Base-by-base conservation (phyloP, 1,284 basidiomycete species). In the Apiotrichum brassicae region DNA sequence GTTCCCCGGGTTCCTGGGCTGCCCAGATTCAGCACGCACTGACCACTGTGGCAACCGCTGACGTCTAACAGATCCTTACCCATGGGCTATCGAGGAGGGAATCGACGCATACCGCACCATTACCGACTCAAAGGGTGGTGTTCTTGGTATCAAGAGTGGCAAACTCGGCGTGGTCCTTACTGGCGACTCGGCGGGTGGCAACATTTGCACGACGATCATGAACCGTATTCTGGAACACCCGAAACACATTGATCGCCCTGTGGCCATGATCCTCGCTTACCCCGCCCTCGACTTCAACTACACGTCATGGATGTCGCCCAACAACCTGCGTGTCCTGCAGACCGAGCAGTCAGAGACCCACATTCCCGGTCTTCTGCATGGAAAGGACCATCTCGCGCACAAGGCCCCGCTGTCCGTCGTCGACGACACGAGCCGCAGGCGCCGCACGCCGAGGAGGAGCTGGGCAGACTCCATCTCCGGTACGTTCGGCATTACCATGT, bases 251-350 rank as follows among this genome's bases (percentile, higher is more conserved):
- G 75, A 73, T 12, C 75, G 76, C 22, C 94, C 94, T 1, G 76
- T 86, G 39, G 86, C 88, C 1, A 76, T 97, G 44, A 82, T 95
- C 22, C 81, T 95, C 47, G 52, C 87, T 77, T 81, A 80, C 58
- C 75, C 78, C 3, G 75, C 75, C 18, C 80, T 97, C 44, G 94
- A 97, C 70, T 97, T 98, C 76, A 94, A 95, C 69, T 97, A 93
- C 68, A 88, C 87, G 0, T 90, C 90, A 22, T 98, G 94, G 94
- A 97, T 97, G 92, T 84, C 91, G 0, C 84, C 86, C 1, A 80
- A 81, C 19, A 85, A 95, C 69, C 77, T 97, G 42, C 81, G 82
- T 5, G 85, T 94, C 12, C 77, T 97, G 12, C 81, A 86, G 45
- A 73, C 75, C 16, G 88, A 90, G 63, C 85, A 91, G 63, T 89